These are phyloP conservation scores for Colletotrichum somersetense DNA, from an alignment of 2,329 filamentous ascomycete genomes.

Conservation along the genomic window DNA sequence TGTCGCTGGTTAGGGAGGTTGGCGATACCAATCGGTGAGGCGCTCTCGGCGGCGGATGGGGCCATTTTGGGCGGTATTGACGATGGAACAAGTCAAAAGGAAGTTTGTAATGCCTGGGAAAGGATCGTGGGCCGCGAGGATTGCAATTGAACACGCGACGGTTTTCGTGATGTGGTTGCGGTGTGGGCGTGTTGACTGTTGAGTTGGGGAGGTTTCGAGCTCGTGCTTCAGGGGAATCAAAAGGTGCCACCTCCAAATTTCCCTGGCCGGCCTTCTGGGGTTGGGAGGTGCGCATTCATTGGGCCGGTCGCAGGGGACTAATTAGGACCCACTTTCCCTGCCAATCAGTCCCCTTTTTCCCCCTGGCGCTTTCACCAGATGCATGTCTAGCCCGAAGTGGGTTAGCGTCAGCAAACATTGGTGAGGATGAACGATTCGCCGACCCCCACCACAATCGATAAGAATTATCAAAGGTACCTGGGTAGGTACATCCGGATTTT, in stretches of 20 bases:
- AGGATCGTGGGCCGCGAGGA: slow-evolving; percentile 29
- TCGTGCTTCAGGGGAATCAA: slow-evolving; percentile 45
- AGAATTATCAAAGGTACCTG: slow-evolving; percentile 40
- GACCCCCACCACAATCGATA: slow-evolving; percentile 52
- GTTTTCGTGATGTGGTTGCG: slow-evolving; percentile 42
- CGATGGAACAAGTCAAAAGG: slow-evolving; percentile 43
- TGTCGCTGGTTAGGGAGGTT: slow-evolving; percentile 81
- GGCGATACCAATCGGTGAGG: slow-evolving; percentile 79
- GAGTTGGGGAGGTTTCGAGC: slow-evolving; percentile 42
- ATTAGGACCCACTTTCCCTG: slow-evolving; percentile 43
- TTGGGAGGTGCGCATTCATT: slow-evolving; percentile 37
- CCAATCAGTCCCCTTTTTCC: slow-evolving; percentile 41
- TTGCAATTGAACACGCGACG: slow-evolving; percentile 39
- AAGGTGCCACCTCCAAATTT: slow-evolving; percentile 45
- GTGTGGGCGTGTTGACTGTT: slow-evolving; percentile 42
- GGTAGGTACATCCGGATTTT: slow-evolving; percentile 12
- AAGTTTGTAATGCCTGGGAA: slow-evolving; percentile 24
- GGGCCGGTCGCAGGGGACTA: slow-evolving; percentile 41
- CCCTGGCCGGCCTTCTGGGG: slow-evolving; percentile 40
- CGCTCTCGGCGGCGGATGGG: slow-evolving; percentile 68
- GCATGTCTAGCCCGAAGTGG: slow-evolving; percentile 3
- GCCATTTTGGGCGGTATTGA: slow-evolving; percentile 63
- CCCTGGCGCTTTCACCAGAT: slow-evolving; percentile 33
- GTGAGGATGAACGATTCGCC: slow-evolving; percentile 53
- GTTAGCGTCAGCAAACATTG: not conserved